These are phyloP conservation scores for Eragrostis tef DNA, from an alignment of 202 grass and related monocot genomes.

Conservation along the genomic window DNA sequence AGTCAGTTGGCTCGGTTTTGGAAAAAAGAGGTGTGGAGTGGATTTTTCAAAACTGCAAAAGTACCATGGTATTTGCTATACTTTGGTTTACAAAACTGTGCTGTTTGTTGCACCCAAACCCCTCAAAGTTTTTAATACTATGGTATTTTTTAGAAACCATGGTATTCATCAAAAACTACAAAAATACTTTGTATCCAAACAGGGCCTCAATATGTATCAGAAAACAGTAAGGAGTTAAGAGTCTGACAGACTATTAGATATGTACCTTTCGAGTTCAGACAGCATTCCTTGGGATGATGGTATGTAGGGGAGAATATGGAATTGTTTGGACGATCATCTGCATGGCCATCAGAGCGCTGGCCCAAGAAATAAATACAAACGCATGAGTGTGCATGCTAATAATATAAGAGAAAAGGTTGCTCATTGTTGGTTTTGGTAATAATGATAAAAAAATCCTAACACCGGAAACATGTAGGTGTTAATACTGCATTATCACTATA, in stretches of 20 bases:
- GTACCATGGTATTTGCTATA: no score
- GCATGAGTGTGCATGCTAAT: constrained; percentile 2
- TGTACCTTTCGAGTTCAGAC: constrained; percentile 53
- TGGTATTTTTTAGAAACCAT: no score
- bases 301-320: constrained; percentile 75
- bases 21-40: no score
- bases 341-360: constrained; percentile 55
- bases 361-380: constrained; percentile 27
- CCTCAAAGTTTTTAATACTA: no score
- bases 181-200: no score
- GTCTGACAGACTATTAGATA: no score
- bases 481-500: neutral
- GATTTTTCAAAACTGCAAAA: no score
- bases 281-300: constrained; percentile 64
- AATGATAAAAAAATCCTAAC: neutral
- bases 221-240: neutral
- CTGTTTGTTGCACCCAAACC: no score
- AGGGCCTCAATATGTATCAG: constrained; percentile 11
- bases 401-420: constrained; percentile 14
- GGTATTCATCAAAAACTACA: no score
- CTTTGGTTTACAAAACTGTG: no score
- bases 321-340: constrained; percentile 36
- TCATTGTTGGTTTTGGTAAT: neutral
- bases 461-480: neutral
- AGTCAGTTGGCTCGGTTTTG: no score